Percentiles rank a stretch among this genome's conserved stretches.
These are phyloP conservation scores for Mortierella hygrophila DNA, from an alignment of 192 early-diverging fungal genomes.

Conservation along the genomic window DNA sequence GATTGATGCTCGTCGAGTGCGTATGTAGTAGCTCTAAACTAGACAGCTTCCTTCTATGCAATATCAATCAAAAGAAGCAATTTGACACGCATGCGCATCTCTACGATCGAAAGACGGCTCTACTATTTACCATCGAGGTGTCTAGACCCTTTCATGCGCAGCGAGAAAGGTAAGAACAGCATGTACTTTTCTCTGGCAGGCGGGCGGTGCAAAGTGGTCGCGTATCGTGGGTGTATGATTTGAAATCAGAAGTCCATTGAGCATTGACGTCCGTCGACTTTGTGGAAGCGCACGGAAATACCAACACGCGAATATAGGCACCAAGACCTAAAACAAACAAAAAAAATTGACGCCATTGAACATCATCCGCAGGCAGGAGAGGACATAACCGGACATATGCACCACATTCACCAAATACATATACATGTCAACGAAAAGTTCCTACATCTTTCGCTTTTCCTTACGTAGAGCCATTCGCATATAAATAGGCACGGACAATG, in stretches of 20 bases:
- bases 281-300: background rate
- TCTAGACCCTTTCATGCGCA: background rate
- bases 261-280: too few relatives aligned
- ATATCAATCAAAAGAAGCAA: too few relatives aligned
- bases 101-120: too few relatives aligned
- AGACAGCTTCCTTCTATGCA: too few relatives aligned
- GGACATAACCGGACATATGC: background rate
- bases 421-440: background rate
- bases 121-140: too few relatives aligned
- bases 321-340: background rate
- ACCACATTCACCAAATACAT: background rate
- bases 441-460: background rate
- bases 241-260: background rate
- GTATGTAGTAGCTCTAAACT: background rate
- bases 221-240: background rate
- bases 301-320: background rate
- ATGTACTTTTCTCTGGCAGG: background rate
- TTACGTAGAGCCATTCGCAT: slow-evolving; percentile 63
- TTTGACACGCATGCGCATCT: too few relatives aligned
- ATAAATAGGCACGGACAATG: slow-evolving; percentile 61
- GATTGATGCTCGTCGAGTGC: background rate
- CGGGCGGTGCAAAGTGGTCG: background rate
- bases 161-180: background rate
- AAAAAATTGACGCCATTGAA: background rate
- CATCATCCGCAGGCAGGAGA: background rate